Base-by-base conservation (phyloP, 1,139 yeast genomes). In the Blastobotrys illinoisensis region DNA sequence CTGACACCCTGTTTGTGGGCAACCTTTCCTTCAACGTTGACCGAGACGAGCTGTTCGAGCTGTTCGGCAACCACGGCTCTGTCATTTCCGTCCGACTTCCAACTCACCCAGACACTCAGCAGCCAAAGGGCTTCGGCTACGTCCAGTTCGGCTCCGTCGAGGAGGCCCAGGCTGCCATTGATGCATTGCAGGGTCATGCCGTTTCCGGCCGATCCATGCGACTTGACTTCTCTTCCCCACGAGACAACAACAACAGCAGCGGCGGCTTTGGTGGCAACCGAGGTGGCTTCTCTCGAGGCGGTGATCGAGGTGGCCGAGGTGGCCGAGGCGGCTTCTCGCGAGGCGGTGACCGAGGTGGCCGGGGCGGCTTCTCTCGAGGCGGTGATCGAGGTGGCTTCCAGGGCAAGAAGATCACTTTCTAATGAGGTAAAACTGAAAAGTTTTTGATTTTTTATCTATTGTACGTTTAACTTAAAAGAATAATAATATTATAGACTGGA, bases 111-210 rank as follows among this genome's bases (percentile, higher is more conserved):
- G 98, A 91, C 74, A 90, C 98, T 63, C 96, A 90, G 73, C 97
- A 91, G 77, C 96, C 96, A 74, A 93, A 93, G 82, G 99, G 99
- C 64, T 93, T 93, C 77, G 99, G 98, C 64, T 93, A 93, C 75
- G 96, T 93, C 58, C 98, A 93, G 78, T 91, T 82, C 72, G 79
- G 86, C 46, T 79, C 85, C 55, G 78, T 87, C 62, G 98, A 91
- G 52, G 96, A 89, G 71, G 98, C 99, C 64, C 83, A 86, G 76
- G 81, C 85, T 60, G 98, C 98, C 57, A 77, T 88, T 63, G 91
- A 86, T 62, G 91, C 87, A 57, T 76, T 91, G 74, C 88, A 88
- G 72, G 98, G 98, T 71, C 86, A 85, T 73, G 82, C 84, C 77
- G 79, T 93, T 66, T 91, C 84, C 64, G 96, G 96, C 65, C 87